phyloP scores from a whole-genome alignment of 2,329 filamentous ascomycete genomes.

The Colletotrichum tropicale region DNA sequence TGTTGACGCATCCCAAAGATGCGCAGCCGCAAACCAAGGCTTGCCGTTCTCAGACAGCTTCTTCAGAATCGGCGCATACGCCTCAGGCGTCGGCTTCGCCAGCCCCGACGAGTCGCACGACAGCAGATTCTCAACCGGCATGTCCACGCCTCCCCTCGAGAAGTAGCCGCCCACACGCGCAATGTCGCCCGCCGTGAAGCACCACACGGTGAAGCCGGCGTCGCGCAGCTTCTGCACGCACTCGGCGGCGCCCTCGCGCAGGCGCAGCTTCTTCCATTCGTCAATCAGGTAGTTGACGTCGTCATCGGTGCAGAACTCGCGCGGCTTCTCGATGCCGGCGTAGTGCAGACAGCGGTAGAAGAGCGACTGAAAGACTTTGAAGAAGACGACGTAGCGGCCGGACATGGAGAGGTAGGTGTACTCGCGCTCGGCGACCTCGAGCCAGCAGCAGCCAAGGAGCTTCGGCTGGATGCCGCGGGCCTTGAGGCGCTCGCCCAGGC shows the following conservation, averaged over 20 bases:
- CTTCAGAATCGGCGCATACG: constrained; percentile 49
- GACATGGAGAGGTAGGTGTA: constrained; percentile 54
- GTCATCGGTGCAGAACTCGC: constrained; percentile 43
- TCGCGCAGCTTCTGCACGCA: constrained; percentile 45
- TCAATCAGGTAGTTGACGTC: constrained; percentile 44
- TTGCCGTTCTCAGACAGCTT: constrained; percentile 39
- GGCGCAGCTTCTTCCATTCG: constrained; percentile 38
- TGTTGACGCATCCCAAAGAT: constrained; percentile 64
- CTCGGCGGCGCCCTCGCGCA: constrained; percentile 44
- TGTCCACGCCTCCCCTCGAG: constrained; percentile 46
- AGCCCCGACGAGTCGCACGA: constrained; percentile 53
- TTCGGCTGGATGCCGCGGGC: constrained; percentile 42
- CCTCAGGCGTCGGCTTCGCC: constrained; percentile 53
- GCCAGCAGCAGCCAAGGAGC: constrained; percentile 52
- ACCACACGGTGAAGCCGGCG: constrained; percentile 57
- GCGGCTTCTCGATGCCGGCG: constrained; percentile 46
- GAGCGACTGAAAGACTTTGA: constrained; percentile 43
- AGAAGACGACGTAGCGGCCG: constrained; percentile 46
- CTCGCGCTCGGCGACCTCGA: constrained; percentile 51
- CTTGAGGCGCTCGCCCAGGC: constrained; percentile 45
- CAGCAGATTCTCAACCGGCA: constrained; percentile 55
- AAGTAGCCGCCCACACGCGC: constrained; percentile 58
- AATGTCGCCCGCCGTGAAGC: constrained; percentile 55
- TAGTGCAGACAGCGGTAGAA: constrained; percentile 54
- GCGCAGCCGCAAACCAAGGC: constrained; percentile 63